Percentiles rank a stretch among this genome's conserved stretches.
Evolutionary conservation across 2,329 filamentous ascomycete species (phyloP).

Genomic region (Lasiodiplodia sp.): DNA sequence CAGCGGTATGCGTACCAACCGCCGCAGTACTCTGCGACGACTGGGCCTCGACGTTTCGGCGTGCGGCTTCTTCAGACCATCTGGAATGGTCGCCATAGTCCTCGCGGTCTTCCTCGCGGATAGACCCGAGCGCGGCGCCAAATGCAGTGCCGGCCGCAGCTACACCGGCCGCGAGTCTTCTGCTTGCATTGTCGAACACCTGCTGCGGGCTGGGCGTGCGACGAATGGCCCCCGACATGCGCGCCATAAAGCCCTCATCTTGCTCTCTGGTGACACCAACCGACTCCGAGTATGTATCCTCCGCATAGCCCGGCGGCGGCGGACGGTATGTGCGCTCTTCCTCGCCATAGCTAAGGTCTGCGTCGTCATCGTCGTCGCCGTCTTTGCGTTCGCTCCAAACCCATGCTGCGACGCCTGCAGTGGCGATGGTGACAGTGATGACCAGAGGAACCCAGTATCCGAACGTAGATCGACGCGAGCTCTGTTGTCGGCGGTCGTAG

Average conservation of each 20-base stretch:
- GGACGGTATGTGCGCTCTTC: constrained; percentile 1
- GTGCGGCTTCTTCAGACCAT: constrained; percentile 89
- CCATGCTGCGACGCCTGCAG: constrained; percentile 87
- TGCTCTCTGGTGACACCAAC: constrained; percentile 34
- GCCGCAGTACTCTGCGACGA: constrained; percentile 44
- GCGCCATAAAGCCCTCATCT: constrained; percentile 70
- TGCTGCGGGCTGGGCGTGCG: constrained; percentile 88
- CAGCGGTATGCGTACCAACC: constrained; percentile 43
- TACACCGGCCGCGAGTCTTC: constrained; percentile 80
- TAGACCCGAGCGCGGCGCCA: constrained; percentile 81
- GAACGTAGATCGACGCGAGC: constrained; percentile 63
- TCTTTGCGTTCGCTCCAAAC: constrained; percentile 88
- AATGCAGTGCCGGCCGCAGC: constrained; percentile 83
- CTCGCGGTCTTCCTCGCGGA: constrained; percentile 81
- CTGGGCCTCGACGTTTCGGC: constrained; percentile 53
- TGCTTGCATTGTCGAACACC: constrained; percentile 82
- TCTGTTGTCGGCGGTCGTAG: constrained; percentile 61
- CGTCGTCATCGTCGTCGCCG: constrained; percentile 61
- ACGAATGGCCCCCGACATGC: constrained; percentile 81
- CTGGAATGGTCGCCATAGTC: constrained; percentile 86
- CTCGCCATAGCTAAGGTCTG: constrained; percentile 35
- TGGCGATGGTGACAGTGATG: constrained; percentile 85
- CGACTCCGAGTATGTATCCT: constrained; percentile 24
- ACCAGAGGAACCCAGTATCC: constrained; percentile 90
- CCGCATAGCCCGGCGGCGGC: constrained; percentile 38